phyloP scores from a whole-genome alignment of 495 filamentous ascomycete genomes.

The Penicillium taxi region DNA sequence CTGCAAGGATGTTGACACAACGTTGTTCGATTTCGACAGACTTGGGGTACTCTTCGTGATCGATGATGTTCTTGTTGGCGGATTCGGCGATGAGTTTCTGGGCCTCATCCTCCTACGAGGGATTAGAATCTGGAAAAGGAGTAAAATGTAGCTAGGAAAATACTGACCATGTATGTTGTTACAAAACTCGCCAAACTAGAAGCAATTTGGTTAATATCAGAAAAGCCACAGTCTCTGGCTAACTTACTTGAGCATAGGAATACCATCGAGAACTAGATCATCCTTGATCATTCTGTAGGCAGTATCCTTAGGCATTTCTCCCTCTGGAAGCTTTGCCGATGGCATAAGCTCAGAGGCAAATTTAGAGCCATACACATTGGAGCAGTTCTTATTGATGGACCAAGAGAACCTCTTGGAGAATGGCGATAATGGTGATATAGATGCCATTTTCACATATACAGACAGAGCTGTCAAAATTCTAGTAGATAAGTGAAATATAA shows the following conservation, averaged over 20 bases:
- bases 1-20: slow-evolving; percentile 81
- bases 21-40: slow-evolving; percentile 81
- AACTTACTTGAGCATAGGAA: slow-evolving; percentile 10
- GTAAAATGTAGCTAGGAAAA: background rate
- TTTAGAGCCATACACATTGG: slow-evolving; percentile 12
- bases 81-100: slow-evolving; percentile 83
- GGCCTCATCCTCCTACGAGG: slow-evolving; percentile 65
- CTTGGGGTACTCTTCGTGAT: slow-evolving; percentile 85
- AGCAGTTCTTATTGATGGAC: too few species aligned
- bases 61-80: slow-evolving; percentile 84
- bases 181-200: slow-evolving; percentile 15
- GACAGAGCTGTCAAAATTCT: too few species aligned
- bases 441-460: too few species aligned
- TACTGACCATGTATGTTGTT: slow-evolving; percentile 16
- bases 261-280: slow-evolving; percentile 9
- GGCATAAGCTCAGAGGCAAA: slow-evolving; percentile 11
- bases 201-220: slow-evolving; percentile 1
- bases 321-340: slow-evolving; percentile 4
- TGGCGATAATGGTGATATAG: too few species aligned
- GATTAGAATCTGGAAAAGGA: background rate
- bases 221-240: too few species aligned
- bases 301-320: slow-evolving; percentile 12
- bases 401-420: too few species aligned
- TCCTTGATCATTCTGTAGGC: slow-evolving; percentile 13
- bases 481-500: too few species aligned